phyloP scores from a whole-genome alignment of 768 basidiomycete genomes.

The Neoboletus brunneissimus region DNA sequence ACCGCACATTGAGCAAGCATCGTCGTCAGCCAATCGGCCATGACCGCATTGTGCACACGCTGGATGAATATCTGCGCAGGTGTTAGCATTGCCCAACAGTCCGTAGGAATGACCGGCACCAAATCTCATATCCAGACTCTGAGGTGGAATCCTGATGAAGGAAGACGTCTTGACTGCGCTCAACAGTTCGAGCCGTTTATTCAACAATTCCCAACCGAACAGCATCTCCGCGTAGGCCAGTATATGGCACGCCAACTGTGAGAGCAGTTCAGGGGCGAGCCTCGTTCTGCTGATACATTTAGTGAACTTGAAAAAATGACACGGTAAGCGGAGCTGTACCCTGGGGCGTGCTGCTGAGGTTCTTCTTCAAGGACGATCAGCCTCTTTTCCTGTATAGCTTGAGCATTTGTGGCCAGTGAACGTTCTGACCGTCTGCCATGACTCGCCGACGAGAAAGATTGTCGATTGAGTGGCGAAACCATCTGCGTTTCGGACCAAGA shows the following conservation, averaged over 20 bases:
- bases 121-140: slow-evolving; percentile 38
- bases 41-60: slow-evolving; percentile 46
- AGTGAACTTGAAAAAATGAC: background rate
- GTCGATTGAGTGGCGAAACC: slow-evolving; percentile 20
- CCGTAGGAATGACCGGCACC: slow-evolving; percentile 4
- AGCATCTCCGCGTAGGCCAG: slow-evolving; percentile 73
- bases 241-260: slow-evolving; percentile 53
- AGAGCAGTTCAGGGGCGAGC: slow-evolving; percentile 31
- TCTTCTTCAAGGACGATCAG: slow-evolving; percentile 35
- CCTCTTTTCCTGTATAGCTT: slow-evolving; percentile 36
- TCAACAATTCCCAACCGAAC: slow-evolving; percentile 66
- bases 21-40: slow-evolving; percentile 33
- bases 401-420: slow-evolving; percentile 38
- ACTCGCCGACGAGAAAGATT: slow-evolving; percentile 42
- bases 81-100: slow-evolving; percentile 4
- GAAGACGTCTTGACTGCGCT: slow-evolving; percentile 50
- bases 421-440: slow-evolving; percentile 40
- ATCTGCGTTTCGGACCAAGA: slow-evolving; percentile 56
- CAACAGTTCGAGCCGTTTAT: slow-evolving; percentile 71
- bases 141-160: slow-evolving; percentile 22
- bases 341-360: slow-evolving; percentile 9
- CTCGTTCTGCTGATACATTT: slow-evolving; percentile 5
- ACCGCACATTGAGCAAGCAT: slow-evolving; percentile 44
- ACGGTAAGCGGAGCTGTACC: slow-evolving; percentile 6
- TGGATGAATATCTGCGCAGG: slow-evolving; percentile 42